Conservation (phyloP, 371 early-diverging fungal genomes). For the Rhizopus stolonifer region DNA sequence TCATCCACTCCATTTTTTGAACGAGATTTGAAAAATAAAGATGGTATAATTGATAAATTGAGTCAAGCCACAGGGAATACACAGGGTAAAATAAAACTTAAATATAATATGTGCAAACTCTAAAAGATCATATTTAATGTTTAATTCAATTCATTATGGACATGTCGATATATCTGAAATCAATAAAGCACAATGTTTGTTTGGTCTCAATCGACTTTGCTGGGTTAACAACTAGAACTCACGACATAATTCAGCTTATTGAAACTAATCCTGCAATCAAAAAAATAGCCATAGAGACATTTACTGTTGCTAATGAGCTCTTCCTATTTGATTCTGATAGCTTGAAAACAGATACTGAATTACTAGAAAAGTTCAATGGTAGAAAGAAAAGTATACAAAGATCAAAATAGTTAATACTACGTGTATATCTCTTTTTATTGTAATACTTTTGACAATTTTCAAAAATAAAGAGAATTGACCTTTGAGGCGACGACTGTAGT, state of each 20-base stretch:
- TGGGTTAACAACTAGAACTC: constrained; percentile 11
- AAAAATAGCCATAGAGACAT: constrained; percentile 15
- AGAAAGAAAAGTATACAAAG: constrained; percentile 6
- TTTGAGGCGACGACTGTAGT: too few relatives aligned
- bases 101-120: constrained; percentile 7
- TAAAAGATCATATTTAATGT: constrained; percentile 16
- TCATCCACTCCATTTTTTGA: constrained; percentile 17
- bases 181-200: constrained; percentile 16
- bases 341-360: constrained; percentile 7
- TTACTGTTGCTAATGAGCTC: constrained; percentile 13
- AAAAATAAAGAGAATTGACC: constrained; percentile 6
- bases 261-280: constrained; percentile 20
- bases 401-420: constrained; percentile 7
- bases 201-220: constrained; percentile 21
- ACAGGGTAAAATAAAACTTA: constrained; percentile 12
- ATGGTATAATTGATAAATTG: constrained; percentile 6
- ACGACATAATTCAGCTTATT: constrained; percentile 18
- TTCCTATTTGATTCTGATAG: constrained; percentile 8
- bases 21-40: constrained; percentile 14
- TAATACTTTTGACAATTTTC: constrained; percentile 5
- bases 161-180: constrained; percentile 17
- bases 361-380: constrained; percentile 11
- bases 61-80: constrained; percentile 5
- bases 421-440: constrained; percentile 4
- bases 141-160: constrained; percentile 22